Evolutionary conservation across 352 stramenopile genomes (phyloP).

Genomic region (Pilasporangium apinafurcum): DNA sequence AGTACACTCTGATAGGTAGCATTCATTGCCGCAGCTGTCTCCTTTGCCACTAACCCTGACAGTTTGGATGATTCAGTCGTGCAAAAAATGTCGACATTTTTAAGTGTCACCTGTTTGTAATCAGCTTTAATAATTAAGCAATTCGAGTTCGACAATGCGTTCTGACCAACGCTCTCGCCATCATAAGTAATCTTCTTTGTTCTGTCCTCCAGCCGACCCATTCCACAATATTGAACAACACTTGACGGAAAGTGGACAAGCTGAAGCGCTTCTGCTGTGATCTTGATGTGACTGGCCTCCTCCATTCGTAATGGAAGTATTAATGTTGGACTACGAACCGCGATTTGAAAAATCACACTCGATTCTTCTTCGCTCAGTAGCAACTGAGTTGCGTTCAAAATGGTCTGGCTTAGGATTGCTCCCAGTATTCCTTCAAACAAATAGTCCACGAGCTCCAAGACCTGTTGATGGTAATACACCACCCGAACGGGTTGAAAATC

Average conservation of each 20-base stretch:
- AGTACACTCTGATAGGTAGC: slow-evolving; percentile 14
- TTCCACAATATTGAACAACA: slow-evolving; percentile 33
- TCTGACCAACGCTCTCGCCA: no score
- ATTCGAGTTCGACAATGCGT: no score
- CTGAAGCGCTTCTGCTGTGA: slow-evolving; percentile 46
- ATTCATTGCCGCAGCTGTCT: neutral
- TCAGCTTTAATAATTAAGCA: slow-evolving; percentile 24
- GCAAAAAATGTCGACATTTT: slow-evolving; percentile 51
- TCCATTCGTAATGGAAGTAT: slow-evolving; percentile 56
- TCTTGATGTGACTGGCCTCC: slow-evolving; percentile 45
- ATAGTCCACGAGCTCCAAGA: slow-evolving; percentile 78
- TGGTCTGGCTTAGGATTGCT: slow-evolving; percentile 58
- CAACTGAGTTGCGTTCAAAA: slow-evolving; percentile 66
- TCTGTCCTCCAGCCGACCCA: slow-evolving; percentile 14
- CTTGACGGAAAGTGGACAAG: slow-evolving; percentile 63
- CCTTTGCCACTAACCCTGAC: slow-evolving; percentile 1
- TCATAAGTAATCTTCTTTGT: slow-evolving; percentile 17
- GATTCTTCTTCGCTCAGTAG: slow-evolving; percentile 59
- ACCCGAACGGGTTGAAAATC: slow-evolving; percentile 60
- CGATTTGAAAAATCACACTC: slow-evolving; percentile 44
- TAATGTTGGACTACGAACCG: slow-evolving; percentile 49
- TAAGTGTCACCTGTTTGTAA: slow-evolving; percentile 33
- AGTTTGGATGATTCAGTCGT: neutral
- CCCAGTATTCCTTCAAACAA: slow-evolving; percentile 77
- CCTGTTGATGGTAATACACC: slow-evolving; percentile 84